Conservation (phyloP, 495 filamentous ascomycete species). For the Bathelium albidoporum region DNA sequence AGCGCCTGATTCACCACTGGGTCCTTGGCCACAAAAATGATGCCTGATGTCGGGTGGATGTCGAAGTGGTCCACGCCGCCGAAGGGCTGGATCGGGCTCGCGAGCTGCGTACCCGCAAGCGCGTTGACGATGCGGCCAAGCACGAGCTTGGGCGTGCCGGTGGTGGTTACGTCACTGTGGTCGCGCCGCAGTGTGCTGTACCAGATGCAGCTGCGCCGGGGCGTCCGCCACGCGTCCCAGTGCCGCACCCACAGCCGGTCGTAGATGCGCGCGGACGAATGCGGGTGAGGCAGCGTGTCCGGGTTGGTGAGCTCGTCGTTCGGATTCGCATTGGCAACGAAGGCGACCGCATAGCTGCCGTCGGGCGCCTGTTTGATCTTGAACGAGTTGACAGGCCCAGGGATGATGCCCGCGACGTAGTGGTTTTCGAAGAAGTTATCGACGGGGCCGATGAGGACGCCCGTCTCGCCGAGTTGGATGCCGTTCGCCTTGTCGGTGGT, state of each 20-base stretch:
- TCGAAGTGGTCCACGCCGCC: conserved; percentile 52
- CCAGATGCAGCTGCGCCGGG: conserved; percentile 51
- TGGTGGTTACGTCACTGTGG: no score
- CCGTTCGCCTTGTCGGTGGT: conserved; percentile 53
- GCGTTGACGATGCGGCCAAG: conserved; percentile 46
- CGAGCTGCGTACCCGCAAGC: conserved; percentile 45
- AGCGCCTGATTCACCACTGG: conserved; percentile 65
- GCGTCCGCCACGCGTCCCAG: conserved; percentile 42
- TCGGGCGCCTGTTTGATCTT: conserved; percentile 54
- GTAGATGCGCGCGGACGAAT: conserved; percentile 45
- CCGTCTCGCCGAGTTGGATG: conserved; percentile 49
- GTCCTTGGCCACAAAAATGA: conserved; percentile 81
- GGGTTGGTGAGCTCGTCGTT: conserved; percentile 49
- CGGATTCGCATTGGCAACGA: conserved; percentile 48
- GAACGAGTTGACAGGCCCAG: conserved; percentile 61
- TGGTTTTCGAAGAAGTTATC: conserved; percentile 8
- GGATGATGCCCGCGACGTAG: conserved; percentile 53
- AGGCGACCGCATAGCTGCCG: conserved; percentile 58
- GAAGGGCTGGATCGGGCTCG: conserved; percentile 53
- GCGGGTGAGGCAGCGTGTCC: conserved; percentile 42
- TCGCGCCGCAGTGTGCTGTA: conserved; percentile 41
- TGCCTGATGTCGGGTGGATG: conserved; percentile 41
- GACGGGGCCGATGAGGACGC: conserved; percentile 35
- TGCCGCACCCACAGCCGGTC: conserved; percentile 49
- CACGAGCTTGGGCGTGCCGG: conserved; percentile 26